A percentile compares a stretch with the other conserved stretches of the same genome.
Conservation (phyloP, 202 grass and related monocot genomes). For the Carex sylvatica region DNA sequence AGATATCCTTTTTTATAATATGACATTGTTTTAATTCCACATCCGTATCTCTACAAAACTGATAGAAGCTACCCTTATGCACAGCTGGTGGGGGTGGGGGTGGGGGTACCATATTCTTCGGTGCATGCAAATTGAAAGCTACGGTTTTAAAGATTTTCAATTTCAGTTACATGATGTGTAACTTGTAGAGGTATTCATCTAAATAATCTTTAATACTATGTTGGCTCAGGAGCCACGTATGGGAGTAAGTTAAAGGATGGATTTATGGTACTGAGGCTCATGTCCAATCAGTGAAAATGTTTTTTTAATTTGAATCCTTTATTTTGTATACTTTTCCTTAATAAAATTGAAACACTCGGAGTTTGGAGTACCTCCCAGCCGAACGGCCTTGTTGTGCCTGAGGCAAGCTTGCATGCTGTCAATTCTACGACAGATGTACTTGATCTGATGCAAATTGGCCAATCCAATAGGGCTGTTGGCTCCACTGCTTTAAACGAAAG, state of each 20-base stretch:
- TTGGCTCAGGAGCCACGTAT: neutral
- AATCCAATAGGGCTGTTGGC: constrained; percentile 90
- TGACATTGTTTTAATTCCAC: constrained; percentile 34
- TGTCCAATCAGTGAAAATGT: neutral
- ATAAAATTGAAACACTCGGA: constrained; percentile 66
- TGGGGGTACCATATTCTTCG: neutral
- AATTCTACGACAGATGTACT: constrained; percentile 91
- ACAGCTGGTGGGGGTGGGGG: neutral
- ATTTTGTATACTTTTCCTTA: constrained; percentile 33
- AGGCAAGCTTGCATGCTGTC: constrained; percentile 78
- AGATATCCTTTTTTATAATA: constrained; percentile 74
- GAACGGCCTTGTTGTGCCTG: constrained; percentile 84
- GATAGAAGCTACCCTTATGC: neutral
- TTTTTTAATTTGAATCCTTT: constrained; percentile 16
- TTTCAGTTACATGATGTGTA: neutral
- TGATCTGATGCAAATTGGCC: constrained; percentile 92
- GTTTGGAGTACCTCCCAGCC: constrained; percentile 96
- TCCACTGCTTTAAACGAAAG: constrained; percentile 93
- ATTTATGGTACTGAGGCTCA: neutral
- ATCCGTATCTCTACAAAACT: neutral
- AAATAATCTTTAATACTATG: neutral
- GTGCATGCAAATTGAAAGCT: neutral
- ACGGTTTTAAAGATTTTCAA: neutral
- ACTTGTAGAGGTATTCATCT: neutral
- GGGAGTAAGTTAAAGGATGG: neutral